Percentiles rank a stretch among this genome's conserved stretches.
Evolutionary conservation across 202 grass and related monocot genomes (phyloP).

Genomic region (Cymbopogon flexuosus): DNA sequence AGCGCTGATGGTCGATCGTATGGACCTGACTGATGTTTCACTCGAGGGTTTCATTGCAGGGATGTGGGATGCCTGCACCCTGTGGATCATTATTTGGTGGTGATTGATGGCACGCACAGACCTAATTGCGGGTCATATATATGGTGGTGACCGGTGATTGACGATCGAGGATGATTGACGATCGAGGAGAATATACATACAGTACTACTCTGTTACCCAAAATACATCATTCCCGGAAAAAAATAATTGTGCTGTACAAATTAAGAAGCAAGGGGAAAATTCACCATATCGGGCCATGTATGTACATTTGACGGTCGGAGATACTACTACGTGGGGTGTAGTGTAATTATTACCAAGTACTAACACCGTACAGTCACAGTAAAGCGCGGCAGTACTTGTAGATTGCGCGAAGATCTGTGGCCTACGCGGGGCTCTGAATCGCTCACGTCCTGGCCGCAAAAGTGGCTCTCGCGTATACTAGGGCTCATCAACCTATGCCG

Average conservation of each 20-base stretch:
- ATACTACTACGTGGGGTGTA: neutral
- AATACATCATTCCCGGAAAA: too few species aligned
- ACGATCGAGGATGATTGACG: neutral
- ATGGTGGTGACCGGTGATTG: neutral
- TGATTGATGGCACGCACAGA: neutral
- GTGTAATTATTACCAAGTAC: neutral
- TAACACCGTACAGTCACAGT: neutral
- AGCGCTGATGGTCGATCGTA: neutral
- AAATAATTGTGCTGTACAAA: too few species aligned
- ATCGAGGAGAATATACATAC: neutral
- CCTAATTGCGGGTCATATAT: neutral
- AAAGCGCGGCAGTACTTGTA: neutral
- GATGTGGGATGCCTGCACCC: neutral
- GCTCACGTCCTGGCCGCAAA: neutral
- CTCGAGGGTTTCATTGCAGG: neutral
- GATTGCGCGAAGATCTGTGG: constrained; percentile 11
- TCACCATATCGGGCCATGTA: too few species aligned
- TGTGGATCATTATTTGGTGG: neutral
- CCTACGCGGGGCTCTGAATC: neutral
- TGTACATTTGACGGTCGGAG: too few species aligned
- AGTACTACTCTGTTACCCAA: too few species aligned
- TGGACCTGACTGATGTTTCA: neutral
- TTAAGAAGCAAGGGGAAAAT: too few species aligned
- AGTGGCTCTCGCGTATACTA: neutral
- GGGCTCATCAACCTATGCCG: neutral